Evolutionary conservation across 768 basidiomycete genomes (phyloP).

Genomic region (Amanita rimosa): DNA sequence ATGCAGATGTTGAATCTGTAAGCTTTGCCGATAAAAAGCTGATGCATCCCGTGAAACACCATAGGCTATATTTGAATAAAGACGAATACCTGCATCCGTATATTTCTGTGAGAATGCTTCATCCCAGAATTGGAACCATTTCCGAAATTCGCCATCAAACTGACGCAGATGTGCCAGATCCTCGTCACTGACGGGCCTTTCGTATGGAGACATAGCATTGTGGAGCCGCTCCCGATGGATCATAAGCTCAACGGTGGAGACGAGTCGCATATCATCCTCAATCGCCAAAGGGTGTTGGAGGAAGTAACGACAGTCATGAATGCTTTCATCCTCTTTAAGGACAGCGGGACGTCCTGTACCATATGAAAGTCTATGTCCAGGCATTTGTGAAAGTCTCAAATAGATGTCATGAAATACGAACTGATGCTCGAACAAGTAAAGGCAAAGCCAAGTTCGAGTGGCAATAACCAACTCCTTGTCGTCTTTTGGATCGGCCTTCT

Average conservation of each 20-base stretch:
- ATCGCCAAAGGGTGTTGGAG: constrained; percentile 82
- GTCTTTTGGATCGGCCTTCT: constrained; percentile 42
- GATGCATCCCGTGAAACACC: constrained; percentile 4
- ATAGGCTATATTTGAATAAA: not conserved
- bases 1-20: constrained; percentile 80
- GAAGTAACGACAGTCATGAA: constrained; percentile 67
- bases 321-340: constrained; percentile 86
- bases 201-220: constrained; percentile 70
- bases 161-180: constrained; percentile 63
- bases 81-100: constrained; percentile 58
- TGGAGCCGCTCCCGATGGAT: constrained; percentile 79
- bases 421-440: constrained; percentile 94
- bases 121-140: constrained; percentile 80
- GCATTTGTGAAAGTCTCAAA: not conserved
- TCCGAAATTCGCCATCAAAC: constrained; percentile 68
- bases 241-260: constrained; percentile 91
- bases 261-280: constrained; percentile 89
- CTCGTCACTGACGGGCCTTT: constrained; percentile 59
- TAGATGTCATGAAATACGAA: constrained; percentile 25
- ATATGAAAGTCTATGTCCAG: constrained; percentile 67
- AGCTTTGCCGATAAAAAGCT: constrained; percentile 84
- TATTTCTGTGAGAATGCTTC: constrained; percentile 71
- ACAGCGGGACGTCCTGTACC: constrained; percentile 92
- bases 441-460: constrained; percentile 85
- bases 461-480: constrained; percentile 77